Conservation (phyloP, 1,284 basidiomycete species). For the Albatrellus sp. region DNA sequence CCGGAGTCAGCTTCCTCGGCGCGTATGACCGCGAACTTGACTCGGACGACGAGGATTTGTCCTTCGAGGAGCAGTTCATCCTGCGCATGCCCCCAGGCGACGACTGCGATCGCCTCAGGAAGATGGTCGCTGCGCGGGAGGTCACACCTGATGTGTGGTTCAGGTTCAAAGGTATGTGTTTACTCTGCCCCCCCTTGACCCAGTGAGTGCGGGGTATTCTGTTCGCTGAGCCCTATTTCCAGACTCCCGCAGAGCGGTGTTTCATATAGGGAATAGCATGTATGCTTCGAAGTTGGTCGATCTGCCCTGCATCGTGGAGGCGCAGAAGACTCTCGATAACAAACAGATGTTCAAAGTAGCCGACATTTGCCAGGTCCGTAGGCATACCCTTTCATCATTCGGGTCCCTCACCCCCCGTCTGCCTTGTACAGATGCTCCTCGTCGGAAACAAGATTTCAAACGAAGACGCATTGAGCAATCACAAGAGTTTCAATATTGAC, state of each 20-base stretch:
- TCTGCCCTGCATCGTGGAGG: constrained; percentile 87
- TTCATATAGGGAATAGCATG: constrained; percentile 73
- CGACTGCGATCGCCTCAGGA: constrained; percentile 66
- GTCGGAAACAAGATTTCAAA: constrained; percentile 68
- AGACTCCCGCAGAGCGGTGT: constrained; percentile 89
- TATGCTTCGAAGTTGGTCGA: constrained; percentile 95
- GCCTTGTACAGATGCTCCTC: constrained; percentile 64
- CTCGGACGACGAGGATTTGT: constrained; percentile 86
- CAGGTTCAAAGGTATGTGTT: constrained; percentile 82
- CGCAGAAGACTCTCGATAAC: constrained; percentile 94
- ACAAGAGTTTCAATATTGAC: constrained; percentile 77
- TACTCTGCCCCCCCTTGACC: background rate
- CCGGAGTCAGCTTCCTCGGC: constrained; percentile 74
- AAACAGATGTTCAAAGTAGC: constrained; percentile 98
- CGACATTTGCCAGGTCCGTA: constrained; percentile 84
- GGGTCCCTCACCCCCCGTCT: constrained; percentile 6
- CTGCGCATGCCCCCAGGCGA: constrained; percentile 81
- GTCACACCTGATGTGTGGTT: constrained; percentile 86
- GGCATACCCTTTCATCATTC: constrained; percentile 1
- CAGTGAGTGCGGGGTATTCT: too few relatives aligned
- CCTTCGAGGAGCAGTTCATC: constrained; percentile 97
- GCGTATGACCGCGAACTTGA: constrained; percentile 91
- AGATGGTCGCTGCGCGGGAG: constrained; percentile 73
- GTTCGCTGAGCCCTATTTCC: background rate
- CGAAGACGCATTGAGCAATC: constrained; percentile 45